phyloP scores from a whole-genome alignment of 1,284 basidiomycete species.

The Malassezia obtusa region DNA sequence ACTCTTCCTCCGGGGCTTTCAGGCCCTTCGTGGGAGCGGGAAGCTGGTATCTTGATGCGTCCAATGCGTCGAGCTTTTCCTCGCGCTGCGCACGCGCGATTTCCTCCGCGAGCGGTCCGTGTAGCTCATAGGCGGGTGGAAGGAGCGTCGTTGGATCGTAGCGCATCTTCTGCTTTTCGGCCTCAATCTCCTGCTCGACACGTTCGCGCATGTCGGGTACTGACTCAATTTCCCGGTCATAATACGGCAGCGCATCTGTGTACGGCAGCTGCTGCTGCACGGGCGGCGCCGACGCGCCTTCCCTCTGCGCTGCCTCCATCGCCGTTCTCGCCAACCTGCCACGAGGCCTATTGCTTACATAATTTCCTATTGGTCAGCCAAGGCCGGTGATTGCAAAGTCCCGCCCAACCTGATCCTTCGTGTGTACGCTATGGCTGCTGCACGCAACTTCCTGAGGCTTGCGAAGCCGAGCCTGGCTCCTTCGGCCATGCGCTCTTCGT shows the following conservation, averaged over 20 bases:
- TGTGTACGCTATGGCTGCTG: conserved; percentile 17
- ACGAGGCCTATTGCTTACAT: neutral
- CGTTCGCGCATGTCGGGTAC: conserved; percentile 62
- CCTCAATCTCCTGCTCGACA: conserved; percentile 63
- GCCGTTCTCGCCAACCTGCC: neutral
- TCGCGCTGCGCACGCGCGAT: conserved; percentile 34
- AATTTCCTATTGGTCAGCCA: conserved; percentile 5
- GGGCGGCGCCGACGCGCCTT: neutral
- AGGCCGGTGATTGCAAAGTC: conserved; percentile 1
- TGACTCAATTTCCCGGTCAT: conserved; percentile 78
- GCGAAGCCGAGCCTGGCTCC: conserved; percentile 5
- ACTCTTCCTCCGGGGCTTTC: conserved; percentile 62
- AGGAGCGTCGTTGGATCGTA: conserved; percentile 60
- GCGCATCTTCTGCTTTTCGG: conserved; percentile 55
- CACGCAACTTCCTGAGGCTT: conserved; percentile 9
- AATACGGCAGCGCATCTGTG: conserved; percentile 77
- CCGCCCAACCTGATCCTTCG: conserved; percentile 3
- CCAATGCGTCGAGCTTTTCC: conserved; percentile 63
- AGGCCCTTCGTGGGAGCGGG: conserved; percentile 60
- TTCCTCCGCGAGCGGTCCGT: conserved; percentile 20
- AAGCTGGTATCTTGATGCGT: conserved; percentile 68
- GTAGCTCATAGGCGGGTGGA: conserved; percentile 62
- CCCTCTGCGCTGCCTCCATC: neutral
- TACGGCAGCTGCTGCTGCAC: conserved; percentile 6
- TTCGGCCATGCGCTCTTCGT: neutral